Conservation (phyloP, 768 basidiomycete genomes). For the Phylloporus arenicola region DNA sequence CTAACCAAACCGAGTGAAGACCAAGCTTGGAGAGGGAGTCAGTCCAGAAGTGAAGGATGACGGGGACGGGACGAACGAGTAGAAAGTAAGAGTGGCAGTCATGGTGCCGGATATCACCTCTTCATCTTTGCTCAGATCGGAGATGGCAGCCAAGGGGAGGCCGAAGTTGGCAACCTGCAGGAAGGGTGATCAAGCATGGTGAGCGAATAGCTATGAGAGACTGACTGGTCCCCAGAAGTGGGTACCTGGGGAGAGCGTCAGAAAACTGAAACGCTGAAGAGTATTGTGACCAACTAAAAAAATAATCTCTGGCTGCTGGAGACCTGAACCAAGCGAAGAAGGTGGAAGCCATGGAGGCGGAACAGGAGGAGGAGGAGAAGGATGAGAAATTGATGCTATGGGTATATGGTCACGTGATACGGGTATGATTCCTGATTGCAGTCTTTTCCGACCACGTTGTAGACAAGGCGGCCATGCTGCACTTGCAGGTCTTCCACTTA, state of each 20-base stretch:
- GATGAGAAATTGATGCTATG: not conserved
- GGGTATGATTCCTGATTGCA: not conserved
- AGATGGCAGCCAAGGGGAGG: constrained; percentile 86
- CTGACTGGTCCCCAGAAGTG: constrained; percentile 98
- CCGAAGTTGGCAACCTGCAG: constrained; percentile 96
- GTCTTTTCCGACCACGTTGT: not conserved
- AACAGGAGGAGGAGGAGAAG: not conserved
- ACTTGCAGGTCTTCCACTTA: constrained; percentile 1
- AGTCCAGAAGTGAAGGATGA: constrained; percentile 7
- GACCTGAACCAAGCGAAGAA: constrained; percentile 89
- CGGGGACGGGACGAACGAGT: constrained; percentile 68
- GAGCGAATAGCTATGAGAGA: constrained; percentile 19
- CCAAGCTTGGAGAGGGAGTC: constrained; percentile 38
- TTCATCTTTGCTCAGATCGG: constrained; percentile 91
- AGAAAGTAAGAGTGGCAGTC: constrained; percentile 83
- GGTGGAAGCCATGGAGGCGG: constrained; percentile 62
- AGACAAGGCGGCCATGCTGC: constrained; percentile 19
- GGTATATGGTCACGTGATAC: constrained; percentile 11
- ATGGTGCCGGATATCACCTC: constrained; percentile 96
- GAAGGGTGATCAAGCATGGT: constrained; percentile 5
- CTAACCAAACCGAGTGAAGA: constrained; percentile 93
- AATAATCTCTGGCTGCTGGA: constrained; percentile 88
- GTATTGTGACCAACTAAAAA: constrained; percentile 66
- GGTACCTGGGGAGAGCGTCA: constrained; percentile 57
- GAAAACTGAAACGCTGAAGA: not conserved